Percentiles rank a stretch among this genome's conserved stretches.
phyloP scores from a whole-genome alignment of 805 yeast species.

The Metschnikowia amazonensis region DNA sequence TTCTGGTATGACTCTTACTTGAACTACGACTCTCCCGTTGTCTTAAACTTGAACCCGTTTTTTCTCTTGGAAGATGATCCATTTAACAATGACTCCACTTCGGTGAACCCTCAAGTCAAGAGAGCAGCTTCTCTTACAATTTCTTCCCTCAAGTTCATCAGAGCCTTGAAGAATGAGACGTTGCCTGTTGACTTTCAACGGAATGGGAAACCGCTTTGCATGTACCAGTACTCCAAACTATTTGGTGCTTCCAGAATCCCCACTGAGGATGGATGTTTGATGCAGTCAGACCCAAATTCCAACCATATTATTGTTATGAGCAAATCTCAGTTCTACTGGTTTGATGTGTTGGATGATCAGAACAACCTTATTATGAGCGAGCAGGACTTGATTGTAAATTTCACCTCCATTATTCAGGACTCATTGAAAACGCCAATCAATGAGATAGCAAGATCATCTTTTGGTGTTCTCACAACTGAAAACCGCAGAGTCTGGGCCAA shows the following conservation, averaged over 20 bases:
- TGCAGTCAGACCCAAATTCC: conserved; percentile 74
- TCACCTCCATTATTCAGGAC: conserved; percentile 72
- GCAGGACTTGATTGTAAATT: conserved; percentile 69
- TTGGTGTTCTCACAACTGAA: conserved; percentile 88
- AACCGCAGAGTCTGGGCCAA: conserved; percentile 85
- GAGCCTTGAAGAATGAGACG: conserved; percentile 72
- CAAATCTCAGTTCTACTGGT: conserved; percentile 91
- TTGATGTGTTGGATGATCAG: conserved; percentile 76
- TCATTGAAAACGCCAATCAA: conserved; percentile 50
- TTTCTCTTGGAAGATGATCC: conserved; percentile 91
- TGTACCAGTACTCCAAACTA: conserved; percentile 86
- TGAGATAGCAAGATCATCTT: conserved; percentile 71
- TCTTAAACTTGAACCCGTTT: conserved; percentile 86
- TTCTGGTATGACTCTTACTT: conserved; percentile 92
- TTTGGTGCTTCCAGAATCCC: conserved; percentile 90
- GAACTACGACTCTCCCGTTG: conserved; percentile 85
- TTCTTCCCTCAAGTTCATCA: conserved; percentile 73
- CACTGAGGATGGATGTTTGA: conserved; percentile 70
- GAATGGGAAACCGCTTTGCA: conserved; percentile 64
- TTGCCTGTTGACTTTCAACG: conserved; percentile 67
- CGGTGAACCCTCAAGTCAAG: conserved; percentile 55
- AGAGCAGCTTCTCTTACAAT: conserved; percentile 78
- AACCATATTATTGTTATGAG: conserved; percentile 80
- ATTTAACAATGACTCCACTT: conserved; percentile 54
- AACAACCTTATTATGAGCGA: conserved; percentile 72